Percentiles rank a stretch among this genome's conserved stretches.
phyloP scores from a whole-genome alignment of 2,329 filamentous ascomycete species.

The Aspergillus puulaauensis region DNA sequence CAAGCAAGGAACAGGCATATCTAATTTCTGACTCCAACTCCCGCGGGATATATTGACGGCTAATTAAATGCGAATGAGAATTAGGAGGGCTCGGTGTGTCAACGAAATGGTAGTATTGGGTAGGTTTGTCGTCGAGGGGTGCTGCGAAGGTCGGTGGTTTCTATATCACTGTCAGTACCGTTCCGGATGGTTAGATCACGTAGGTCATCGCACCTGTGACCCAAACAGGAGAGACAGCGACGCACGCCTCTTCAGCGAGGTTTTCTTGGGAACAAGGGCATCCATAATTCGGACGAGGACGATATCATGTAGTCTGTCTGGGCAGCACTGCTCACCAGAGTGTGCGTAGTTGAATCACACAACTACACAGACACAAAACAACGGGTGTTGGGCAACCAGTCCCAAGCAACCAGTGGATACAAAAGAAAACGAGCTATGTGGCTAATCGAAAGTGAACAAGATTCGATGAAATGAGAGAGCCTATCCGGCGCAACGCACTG shows the following conservation, averaged over 20 bases:
- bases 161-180: constrained; percentile 1
- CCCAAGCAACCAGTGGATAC: constrained; percentile 6
- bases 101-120: constrained; percentile 33
- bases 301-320: background rate
- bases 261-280: constrained; percentile 8
- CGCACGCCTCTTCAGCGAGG: constrained; percentile 13
- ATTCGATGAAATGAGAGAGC: background rate
- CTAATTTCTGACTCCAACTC: constrained; percentile 36
- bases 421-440: constrained; percentile 8
- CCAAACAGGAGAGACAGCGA: constrained; percentile 18
- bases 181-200: background rate
- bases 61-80: constrained; percentile 32
- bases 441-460: background rate
- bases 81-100: constrained; percentile 34
- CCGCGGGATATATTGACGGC: constrained; percentile 32
- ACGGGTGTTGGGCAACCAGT: constrained; percentile 11
- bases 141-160: constrained; percentile 18
- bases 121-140: constrained; percentile 15
- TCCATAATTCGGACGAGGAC: constrained; percentile 15
- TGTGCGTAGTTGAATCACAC: background rate
- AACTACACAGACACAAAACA: background rate
- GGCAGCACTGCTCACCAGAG: background rate
- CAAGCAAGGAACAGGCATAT: constrained; percentile 34
- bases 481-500: constrained; percentile 13
- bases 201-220: constrained; percentile 14